A percentile compares a stretch with the other conserved stretches of the same genome.
These are phyloP conservation scores for Artemisia tridentata DNA, from an alignment of 129 eudicot genomes.

Conservation along the genomic window DNA sequence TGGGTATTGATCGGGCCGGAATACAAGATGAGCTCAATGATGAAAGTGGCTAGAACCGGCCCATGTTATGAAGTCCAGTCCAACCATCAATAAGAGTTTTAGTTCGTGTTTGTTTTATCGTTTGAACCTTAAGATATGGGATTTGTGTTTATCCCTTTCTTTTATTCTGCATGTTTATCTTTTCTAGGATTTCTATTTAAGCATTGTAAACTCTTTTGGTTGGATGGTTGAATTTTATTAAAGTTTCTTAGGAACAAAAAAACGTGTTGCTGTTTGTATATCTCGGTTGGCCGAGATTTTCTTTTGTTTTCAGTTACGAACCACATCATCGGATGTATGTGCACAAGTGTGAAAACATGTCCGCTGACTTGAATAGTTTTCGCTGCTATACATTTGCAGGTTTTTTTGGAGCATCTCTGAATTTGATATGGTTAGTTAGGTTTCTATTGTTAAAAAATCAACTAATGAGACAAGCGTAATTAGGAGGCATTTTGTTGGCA, in stretches of 20 bases:
- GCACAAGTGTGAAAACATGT: too few relatives aligned
- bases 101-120: not conserved
- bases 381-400: too few relatives aligned
- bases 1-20: not conserved
- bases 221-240: not conserved
- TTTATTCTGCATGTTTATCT: not conserved
- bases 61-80: not conserved
- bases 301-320: too few relatives aligned
- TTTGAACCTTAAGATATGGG: not conserved
- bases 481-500: too few relatives aligned
- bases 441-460: too few relatives aligned
- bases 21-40: not conserved
- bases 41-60: constrained; percentile 9
- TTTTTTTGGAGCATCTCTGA: too few relatives aligned
- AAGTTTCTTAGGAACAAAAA: not conserved
- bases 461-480: too few relatives aligned
- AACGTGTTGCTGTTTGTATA: not conserved
- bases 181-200: not conserved
- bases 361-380: too few relatives aligned
- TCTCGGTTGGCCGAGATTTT: constrained; percentile 5
- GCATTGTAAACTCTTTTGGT: not conserved
- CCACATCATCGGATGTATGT: too few relatives aligned
- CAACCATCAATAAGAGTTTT: not conserved
- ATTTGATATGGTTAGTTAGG: too few relatives aligned
- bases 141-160: not conserved